Evolutionary conservation across 169 alveolate species (phyloP).

Genomic region (Plasmodium reichenowi): DNA sequence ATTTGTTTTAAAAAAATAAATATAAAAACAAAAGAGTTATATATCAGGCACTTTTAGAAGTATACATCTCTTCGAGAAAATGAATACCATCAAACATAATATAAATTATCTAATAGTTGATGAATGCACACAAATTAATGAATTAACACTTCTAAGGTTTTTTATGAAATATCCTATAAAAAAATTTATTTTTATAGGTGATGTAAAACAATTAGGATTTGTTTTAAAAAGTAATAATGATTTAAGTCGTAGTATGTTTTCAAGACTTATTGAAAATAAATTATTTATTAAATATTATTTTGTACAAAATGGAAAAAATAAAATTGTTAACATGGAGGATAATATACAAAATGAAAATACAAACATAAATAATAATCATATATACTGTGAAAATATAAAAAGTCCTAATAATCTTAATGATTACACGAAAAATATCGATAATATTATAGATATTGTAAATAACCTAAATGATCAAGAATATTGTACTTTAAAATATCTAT

Average conservation of each 20-base stretch:
- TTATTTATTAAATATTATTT: conserved; percentile 21
- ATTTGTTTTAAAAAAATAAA: conserved; percentile 27
- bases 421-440: background rate
- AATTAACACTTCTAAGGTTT: conserved; percentile 38
- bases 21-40: conserved; percentile 57
- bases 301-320: background rate
- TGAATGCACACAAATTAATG: conserved; percentile 62
- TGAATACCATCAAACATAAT: conserved; percentile 20
- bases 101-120: conserved; percentile 47
- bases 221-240: conserved; percentile 48
- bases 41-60: conserved; percentile 68
- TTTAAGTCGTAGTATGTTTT: conserved; percentile 47
- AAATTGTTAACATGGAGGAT: no score
- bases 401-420: background rate
- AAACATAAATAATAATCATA: background rate
- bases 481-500: background rate
- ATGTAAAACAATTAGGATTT: conserved; percentile 45
- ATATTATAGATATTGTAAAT: conserved; percentile 4
- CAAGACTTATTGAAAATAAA: conserved; percentile 62
- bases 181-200: conserved; percentile 53
- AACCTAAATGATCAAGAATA: conserved; percentile 11
- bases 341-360: background rate
- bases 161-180: conserved; percentile 22
- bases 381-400: background rate
- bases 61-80: conserved; percentile 35